A percentile compares a stretch with the other conserved stretches of the same genome.
phyloP scores from a whole-genome alignment of 2,329 filamentous ascomycete genomes.

The Colletotrichum eleusines region DNA sequence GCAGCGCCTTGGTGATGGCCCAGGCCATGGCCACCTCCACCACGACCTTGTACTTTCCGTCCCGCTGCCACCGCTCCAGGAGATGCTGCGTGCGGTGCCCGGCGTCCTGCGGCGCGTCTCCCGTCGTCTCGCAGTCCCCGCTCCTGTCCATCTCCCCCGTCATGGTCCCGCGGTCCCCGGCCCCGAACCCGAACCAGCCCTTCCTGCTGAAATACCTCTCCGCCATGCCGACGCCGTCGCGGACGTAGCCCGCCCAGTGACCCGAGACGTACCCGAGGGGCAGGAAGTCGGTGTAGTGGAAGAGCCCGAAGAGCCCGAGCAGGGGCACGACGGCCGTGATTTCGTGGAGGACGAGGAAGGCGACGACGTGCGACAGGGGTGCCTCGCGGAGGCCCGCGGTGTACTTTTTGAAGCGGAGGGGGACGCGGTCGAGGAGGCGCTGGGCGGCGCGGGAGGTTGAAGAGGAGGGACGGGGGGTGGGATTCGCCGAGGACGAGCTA shows the following conservation, averaged over 20 bases:
- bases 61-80: slow-evolving; percentile 54
- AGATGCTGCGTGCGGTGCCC: slow-evolving; percentile 49
- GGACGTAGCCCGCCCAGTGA: slow-evolving; percentile 63
- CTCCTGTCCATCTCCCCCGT: slow-evolving; percentile 43
- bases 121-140: slow-evolving; percentile 42
- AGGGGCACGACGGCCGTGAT: slow-evolving; percentile 88
- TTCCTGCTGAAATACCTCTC: slow-evolving; percentile 82
- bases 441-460: slow-evolving; percentile 53
- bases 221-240: slow-evolving; percentile 78
- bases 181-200: slow-evolving; percentile 80
- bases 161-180: slow-evolving; percentile 48
- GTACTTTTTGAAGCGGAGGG: slow-evolving; percentile 76
- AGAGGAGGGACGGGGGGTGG: slow-evolving; percentile 16
- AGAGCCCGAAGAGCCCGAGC: slow-evolving; percentile 77
- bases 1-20: slow-evolving; percentile 85
- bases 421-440: slow-evolving; percentile 67
- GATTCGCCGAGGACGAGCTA: slow-evolving; percentile 17
- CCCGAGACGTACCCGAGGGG: slow-evolving; percentile 67
- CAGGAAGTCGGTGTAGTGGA: slow-evolving; percentile 84
- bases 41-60: slow-evolving; percentile 67
- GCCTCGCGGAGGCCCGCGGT: slow-evolving; percentile 78
- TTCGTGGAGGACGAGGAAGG: slow-evolving; percentile 93
- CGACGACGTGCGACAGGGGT: slow-evolving; percentile 83
- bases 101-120: slow-evolving; percentile 47
- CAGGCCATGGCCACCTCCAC: slow-evolving; percentile 88